Evolutionary conservation across 805 yeast species (phyloP).

Genomic region (Zygosaccharomyces kombuchaensis): DNA sequence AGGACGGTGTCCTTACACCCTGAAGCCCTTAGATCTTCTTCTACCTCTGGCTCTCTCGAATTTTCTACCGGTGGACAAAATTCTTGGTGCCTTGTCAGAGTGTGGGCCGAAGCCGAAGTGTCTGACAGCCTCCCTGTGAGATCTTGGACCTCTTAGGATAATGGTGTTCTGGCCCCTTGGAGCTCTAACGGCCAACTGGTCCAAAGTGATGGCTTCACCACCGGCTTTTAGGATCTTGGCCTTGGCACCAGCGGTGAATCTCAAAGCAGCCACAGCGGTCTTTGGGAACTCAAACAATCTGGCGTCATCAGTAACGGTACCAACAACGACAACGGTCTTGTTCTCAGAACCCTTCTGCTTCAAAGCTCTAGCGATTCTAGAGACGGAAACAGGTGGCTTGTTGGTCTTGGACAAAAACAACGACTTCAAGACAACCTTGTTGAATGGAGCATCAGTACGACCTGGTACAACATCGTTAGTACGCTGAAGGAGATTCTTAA

Average conservation of each 20-base stretch:
- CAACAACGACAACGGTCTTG: conserved; percentile 96
- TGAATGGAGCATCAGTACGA: conserved; percentile 99
- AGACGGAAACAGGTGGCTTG: conserved; percentile 99
- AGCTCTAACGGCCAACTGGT: conserved; percentile 98
- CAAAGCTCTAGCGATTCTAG: conserved; percentile 84
- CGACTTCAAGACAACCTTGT: conserved; percentile 91
- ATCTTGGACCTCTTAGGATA: conserved; percentile 98
- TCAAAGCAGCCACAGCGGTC: conserved; percentile 97
- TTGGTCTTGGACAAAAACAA: conserved; percentile 96
- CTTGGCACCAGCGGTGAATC: conserved; percentile 98
- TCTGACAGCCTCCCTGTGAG: conserved; percentile 98
- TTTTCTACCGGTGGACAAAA: conserved; percentile 96
- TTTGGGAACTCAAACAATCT: conserved; percentile 93
- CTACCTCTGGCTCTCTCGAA: conserved; percentile 99
- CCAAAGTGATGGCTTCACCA: conserved; percentile 99
- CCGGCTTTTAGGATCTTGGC: conserved; percentile 97
- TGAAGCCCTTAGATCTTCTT: conserved; percentile 99
- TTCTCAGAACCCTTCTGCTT: conserved; percentile 77
- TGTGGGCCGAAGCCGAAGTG: conserved; percentile 99
- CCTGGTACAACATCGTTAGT: conserved; percentile 51
- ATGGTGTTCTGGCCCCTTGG: conserved; percentile 99
- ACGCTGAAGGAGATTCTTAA: conserved; percentile 22
- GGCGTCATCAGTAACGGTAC: conserved; percentile 98
- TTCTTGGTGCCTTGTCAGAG: conserved; percentile 99
- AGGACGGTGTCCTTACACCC: conserved; percentile 63